A percentile compares a stretch with the other conserved stretches of the same genome.
These are phyloP conservation scores for Serendipita sp. DNA, from an alignment of 768 basidiomycete species.

Conservation along the genomic window DNA sequence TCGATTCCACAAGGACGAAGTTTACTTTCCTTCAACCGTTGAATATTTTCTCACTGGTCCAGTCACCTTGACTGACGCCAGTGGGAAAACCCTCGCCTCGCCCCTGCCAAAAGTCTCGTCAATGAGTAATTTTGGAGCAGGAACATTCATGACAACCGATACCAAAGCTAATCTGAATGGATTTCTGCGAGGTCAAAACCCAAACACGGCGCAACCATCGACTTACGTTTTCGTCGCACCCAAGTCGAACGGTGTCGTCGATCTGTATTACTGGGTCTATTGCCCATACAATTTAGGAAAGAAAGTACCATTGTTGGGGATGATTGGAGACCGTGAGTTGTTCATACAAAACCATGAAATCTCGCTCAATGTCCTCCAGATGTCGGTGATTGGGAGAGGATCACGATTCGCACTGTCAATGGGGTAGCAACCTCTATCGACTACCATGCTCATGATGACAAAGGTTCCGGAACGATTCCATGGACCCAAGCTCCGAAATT, in stretches of 20 bases:
- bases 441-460: conserved; percentile 8
- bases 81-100: background rate
- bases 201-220: background rate
- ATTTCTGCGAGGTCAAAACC: conserved; percentile 8
- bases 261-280: conserved; percentile 9
- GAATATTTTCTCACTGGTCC: conserved; percentile 7
- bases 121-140: background rate
- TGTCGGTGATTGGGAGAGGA: conserved; percentile 8
- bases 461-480: conserved; percentile 6
- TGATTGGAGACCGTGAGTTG: conserved; percentile 2
- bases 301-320: conserved; percentile 4
- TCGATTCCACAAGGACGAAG: conserved; percentile 7
- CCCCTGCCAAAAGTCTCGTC: background rate
- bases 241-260: conserved; percentile 8
- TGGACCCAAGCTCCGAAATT: conserved; percentile 7
- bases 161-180: conserved; percentile 4
- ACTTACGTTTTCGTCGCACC: conserved; percentile 8
- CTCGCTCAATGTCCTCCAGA: background rate
- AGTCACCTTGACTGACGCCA: background rate
- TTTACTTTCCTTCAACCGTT: conserved; percentile 6
- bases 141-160: conserved; percentile 4
- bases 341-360: background rate
- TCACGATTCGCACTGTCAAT: conserved; percentile 9
- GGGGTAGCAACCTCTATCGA: conserved; percentile 6
- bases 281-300: conserved; percentile 7